Conservation (phyloP, 2,329 filamentous ascomycete genomes). For the Pyrenochaeta sp. region DNA sequence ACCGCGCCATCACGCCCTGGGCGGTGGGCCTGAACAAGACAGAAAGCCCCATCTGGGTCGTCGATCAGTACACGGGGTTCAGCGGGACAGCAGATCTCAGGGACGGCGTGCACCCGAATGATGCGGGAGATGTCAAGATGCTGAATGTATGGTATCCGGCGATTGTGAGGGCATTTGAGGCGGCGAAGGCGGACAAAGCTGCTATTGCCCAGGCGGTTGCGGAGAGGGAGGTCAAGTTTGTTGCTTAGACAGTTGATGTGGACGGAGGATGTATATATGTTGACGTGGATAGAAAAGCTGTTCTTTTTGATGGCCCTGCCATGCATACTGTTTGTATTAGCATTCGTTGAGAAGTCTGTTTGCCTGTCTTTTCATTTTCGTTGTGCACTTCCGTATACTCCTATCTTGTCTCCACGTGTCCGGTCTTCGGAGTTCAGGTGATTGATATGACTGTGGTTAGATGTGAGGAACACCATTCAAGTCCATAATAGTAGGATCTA, state of each 20-base stretch:
- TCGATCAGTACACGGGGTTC: conserved; percentile 55
- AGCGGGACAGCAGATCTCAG: conserved; percentile 42
- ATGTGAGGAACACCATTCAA: too few relatives aligned
- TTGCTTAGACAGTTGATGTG: background rate
- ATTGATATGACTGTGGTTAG: too few relatives aligned
- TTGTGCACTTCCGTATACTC: too few relatives aligned
- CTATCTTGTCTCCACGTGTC: too few relatives aligned
- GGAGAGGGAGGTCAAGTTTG: conserved; percentile 2
- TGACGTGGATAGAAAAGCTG: background rate
- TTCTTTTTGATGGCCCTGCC: background rate
- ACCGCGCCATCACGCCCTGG: conserved; percentile 52
- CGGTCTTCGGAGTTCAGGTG: too few relatives aligned
- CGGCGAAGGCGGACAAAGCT: conserved; percentile 25
- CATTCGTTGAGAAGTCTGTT: too few relatives aligned
- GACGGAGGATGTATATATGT: background rate
- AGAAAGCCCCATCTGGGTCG: conserved; percentile 53
- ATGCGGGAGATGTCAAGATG: conserved; percentile 55
- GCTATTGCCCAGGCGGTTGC: background rate
- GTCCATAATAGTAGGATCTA: too few relatives aligned
- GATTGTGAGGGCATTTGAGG: conserved; percentile 33
- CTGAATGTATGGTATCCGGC: conserved; percentile 42
- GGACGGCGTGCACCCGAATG: conserved; percentile 54
- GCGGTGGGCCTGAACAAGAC: conserved; percentile 50
- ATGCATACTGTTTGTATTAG: too few relatives aligned
- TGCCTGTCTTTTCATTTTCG: too few relatives aligned